Conservation (phyloP, 331 rosid genomes). For the Quercus lobata region DNA sequence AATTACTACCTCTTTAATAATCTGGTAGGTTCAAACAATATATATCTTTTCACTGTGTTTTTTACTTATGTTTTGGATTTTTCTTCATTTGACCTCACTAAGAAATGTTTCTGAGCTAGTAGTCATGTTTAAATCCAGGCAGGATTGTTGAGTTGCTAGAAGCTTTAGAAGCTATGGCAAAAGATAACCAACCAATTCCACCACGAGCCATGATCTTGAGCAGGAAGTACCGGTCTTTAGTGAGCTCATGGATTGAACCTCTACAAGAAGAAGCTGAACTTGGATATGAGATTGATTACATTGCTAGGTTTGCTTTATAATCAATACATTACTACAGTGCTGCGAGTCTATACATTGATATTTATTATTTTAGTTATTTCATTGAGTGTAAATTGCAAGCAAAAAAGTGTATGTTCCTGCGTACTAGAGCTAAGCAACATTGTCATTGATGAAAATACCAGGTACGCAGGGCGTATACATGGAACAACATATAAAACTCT, state of each 20-base stretch:
- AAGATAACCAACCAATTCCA: constrained; percentile 75
- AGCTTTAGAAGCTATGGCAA: constrained; percentile 81
- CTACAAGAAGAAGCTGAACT: constrained; percentile 96
- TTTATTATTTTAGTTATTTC: not conserved
- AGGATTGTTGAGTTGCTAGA: constrained; percentile 81
- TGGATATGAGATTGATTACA: constrained; percentile 93
- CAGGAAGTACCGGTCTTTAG: constrained; percentile 89
- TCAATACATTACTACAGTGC: constrained; percentile 15
- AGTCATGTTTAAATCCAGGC: constrained; percentile 49
- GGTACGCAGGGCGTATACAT: too few species aligned
- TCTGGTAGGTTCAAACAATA: not conserved
- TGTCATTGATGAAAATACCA: too few species aligned
- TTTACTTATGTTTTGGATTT: constrained; percentile 7
- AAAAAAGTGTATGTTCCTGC: not conserved
- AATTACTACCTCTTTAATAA: not conserved
- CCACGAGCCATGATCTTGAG: constrained; percentile 92
- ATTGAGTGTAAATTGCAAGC: not conserved
- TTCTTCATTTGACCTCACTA: constrained; percentile 2
- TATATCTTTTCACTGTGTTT: not conserved
- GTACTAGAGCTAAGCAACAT: not conserved
- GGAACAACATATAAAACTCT: too few species aligned
- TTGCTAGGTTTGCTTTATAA: constrained; percentile 63
- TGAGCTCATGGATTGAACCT: constrained; percentile 99
- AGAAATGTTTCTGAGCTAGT: constrained; percentile 15
- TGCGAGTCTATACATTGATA: not conserved